Evolutionary conservation across 2,329 filamentous ascomycete genomes (phyloP).

Genomic region (Alternaria gaisen): DNA sequence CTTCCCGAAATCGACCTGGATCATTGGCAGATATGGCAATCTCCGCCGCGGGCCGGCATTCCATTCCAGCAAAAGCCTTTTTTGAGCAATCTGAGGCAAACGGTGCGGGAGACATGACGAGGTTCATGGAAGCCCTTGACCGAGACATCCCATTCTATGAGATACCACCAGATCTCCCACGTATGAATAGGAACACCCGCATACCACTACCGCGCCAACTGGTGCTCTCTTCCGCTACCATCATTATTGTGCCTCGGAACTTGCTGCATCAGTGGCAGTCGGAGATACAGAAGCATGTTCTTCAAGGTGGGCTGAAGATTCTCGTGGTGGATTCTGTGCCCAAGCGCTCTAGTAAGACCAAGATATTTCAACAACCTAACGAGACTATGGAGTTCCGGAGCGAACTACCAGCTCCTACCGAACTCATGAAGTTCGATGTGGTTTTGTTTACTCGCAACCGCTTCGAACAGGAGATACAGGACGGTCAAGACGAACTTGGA

Average conservation of each 20-base stretch:
- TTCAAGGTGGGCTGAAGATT: constrained; percentile 66
- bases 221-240: constrained; percentile 71
- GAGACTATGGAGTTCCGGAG: constrained; percentile 49
- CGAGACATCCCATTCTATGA: constrained; percentile 52
- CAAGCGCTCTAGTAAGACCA: constrained; percentile 32
- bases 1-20: constrained; percentile 61
- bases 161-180: constrained; percentile 51
- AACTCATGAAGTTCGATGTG: constrained; percentile 75
- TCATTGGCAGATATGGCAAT: constrained; percentile 80
- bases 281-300: constrained; percentile 81
- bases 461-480: constrained; percentile 73
- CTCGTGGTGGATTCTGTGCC: constrained; percentile 64
- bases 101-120: constrained; percentile 45
- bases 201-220: constrained; percentile 60
- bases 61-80: constrained; percentile 74
- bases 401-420: constrained; percentile 64
- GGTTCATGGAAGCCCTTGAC: constrained; percentile 38
- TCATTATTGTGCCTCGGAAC: constrained; percentile 85
- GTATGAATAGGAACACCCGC: constrained; percentile 54
- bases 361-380: constrained; percentile 12
- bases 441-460: constrained; percentile 78
- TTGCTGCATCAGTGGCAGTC: constrained; percentile 83
- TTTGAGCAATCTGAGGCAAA: constrained; percentile 62
- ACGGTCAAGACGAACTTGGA: constrained; percentile 58
- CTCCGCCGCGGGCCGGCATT: constrained; percentile 70